Base-by-base conservation (phyloP, 768 basidiomycete species). In the Podaxis sp. region DNA sequence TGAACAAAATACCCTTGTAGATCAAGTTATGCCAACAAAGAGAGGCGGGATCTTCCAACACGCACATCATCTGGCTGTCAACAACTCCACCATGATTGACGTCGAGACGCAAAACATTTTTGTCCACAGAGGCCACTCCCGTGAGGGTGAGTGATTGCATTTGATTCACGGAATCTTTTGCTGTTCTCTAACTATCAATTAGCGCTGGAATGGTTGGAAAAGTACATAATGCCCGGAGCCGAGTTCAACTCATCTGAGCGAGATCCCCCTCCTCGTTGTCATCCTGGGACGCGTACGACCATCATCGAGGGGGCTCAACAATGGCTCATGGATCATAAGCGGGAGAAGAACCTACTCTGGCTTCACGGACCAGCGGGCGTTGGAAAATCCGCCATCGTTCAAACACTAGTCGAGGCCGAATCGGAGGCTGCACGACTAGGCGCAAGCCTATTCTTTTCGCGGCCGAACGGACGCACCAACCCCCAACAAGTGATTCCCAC, bases 311-410 rank as follows among this genome's bases (percentile, higher is more conserved):
- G 52, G 7, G 62, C 65, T 28, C 13, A 30, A 26, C 40, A 57
- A 8, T 68, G 68, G 68, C 52, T 64, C 8, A 19, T 48, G 15
- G 38, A 53, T 40, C 30, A 15, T 5, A 28, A 57, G 11, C n/a
- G 30, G 42, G 39, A 57, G n/a, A 48, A 57, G 17, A 61, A 46
- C 2, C 28, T 69, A 11, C 36, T 69, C 7, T 71, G 69, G 70
- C 57, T 73, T 0, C 46, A 61, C n/a, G 72, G 73, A 0, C 67
- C 70, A 1, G 72, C 68, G 17, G 72, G 74, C 1, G 63, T 68
- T 0, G 74, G 74, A 0, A 74, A 73, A 57, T 66, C 73, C 0
- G 69, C 72, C 3, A 62, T 78, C 4, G 66, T 68, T 13, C 76
- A 76, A 42, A 73, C 74, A 0, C 62, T 76, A 0, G 70, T 74